phyloP scores from a whole-genome alignment of 176 grass and related monocot species.

The Rhipidocladum racemiflorum region DNA sequence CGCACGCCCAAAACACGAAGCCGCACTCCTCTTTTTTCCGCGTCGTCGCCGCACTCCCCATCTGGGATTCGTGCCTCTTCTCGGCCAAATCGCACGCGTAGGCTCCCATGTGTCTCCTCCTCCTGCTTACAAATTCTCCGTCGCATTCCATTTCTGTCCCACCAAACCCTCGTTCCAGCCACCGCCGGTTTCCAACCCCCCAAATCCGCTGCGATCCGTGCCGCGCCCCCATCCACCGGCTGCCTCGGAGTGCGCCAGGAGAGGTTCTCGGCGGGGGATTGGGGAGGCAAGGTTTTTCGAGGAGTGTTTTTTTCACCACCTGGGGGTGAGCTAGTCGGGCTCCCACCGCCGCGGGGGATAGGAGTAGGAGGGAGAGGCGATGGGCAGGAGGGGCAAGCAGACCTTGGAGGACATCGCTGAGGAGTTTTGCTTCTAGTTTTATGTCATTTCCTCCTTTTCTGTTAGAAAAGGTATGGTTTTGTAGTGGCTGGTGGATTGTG shows the following conservation, averaged over 20 bases:
- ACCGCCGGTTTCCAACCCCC: too few species aligned
- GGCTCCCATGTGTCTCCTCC: neutral
- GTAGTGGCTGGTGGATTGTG: neutral
- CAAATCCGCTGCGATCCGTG: neutral
- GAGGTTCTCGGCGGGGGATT: neutral
- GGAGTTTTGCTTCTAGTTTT: slow-evolving; percentile 20
- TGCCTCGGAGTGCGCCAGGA: neutral
- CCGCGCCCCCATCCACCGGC: neutral
- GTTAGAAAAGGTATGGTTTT: neutral
- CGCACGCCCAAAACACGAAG: too few species aligned
- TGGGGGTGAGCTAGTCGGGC: neutral
- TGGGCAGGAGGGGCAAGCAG: slow-evolving; percentile 21
- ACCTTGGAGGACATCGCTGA: slow-evolving; percentile 45
- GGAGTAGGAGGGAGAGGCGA: neutral
- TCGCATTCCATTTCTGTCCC: neutral
- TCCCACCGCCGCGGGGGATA: neutral
- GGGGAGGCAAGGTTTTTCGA: too few species aligned
- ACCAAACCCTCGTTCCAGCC: neutral
- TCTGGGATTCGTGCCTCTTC: too few species aligned
- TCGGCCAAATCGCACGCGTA: too few species aligned
- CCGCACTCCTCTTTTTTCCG: too few species aligned
- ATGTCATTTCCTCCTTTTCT: neutral
- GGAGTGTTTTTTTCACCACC: neutral
- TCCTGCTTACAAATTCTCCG: neutral
- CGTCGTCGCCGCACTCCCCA: too few species aligned